Base-by-base conservation (phyloP, 306 rosid genomes). In the Oxytropis ochrocephala region DNA sequence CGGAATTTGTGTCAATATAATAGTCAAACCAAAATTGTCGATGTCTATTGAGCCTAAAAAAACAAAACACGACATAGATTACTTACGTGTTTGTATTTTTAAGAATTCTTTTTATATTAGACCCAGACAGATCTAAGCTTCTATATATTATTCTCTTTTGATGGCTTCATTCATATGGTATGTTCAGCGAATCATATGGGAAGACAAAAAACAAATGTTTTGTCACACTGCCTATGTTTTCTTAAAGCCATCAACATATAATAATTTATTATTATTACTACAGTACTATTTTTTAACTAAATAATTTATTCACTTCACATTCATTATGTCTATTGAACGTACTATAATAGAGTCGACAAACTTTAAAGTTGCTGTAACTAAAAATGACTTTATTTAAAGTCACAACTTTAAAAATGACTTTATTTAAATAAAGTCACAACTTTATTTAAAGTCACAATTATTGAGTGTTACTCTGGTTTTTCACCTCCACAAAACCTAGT, bases 1-100 rank as follows among this genome's bases (percentile, higher is more conserved):
- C 48, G 47, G n/a, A 59, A 36, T 10, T 5, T 9, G 38, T 36
- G 47, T 8, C 48, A 10, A 59, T 16, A 24, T 24, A 24, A 24
- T 39, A 27, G 41, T 78, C 56, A 64, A 70, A 42, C 33, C 53
- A 36, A 63, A 50, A 50, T 30, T 29, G n/a, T n/a, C n/a, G n/a
- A n/a, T n/a, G n/a, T n/a, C n/a, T n/a, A n/a, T n/a, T n/a, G n/a
- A 52, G 42, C 30, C 8, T 32, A 66, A 54, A 4, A 4, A n/a
- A 9, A 52, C 46, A 48, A 0, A 30, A 43, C 24, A 38, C 33
- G 7, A 77, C 81, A 43, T 4, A 53, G 18, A 52, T 30, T 24
- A 30, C n/a, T 33, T 43, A 0, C 41, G 32, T 42, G 12, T 39
- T 44, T 35, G 52, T 6, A 10, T 29, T 8, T 5, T 29, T 47